Conservation (phyloP, 345 rosid species). For the Turritis glabra region DNA sequence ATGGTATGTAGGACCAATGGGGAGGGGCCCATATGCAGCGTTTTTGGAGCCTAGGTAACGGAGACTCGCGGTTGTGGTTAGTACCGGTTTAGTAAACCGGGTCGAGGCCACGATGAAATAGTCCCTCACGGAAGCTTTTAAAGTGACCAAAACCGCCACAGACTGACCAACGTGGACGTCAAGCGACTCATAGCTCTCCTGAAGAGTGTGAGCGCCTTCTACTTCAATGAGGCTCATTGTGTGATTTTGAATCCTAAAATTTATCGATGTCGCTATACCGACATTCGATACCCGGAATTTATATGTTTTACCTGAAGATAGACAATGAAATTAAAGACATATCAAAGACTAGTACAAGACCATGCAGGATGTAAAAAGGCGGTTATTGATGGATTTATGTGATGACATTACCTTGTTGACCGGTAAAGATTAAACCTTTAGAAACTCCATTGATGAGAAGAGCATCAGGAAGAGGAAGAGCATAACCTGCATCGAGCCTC, state of each 20-base stretch:
- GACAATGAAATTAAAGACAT: background rate
- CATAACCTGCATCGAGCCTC: constrained; percentile 51
- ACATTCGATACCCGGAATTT: constrained; percentile 75
- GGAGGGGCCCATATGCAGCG: constrained; percentile 55
- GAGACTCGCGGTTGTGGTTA: constrained; percentile 61
- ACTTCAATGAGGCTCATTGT: constrained; percentile 72
- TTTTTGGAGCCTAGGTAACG: constrained; percentile 65
- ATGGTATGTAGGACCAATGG: constrained; percentile 66
- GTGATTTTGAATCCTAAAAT: constrained; percentile 85
- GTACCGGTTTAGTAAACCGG: constrained; percentile 62
- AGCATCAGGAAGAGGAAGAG: constrained; percentile 58
- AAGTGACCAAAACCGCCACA: constrained; percentile 55
- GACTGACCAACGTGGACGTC: constrained; percentile 89
- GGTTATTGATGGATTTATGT: background rate
- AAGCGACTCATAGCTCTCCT: constrained; percentile 63
- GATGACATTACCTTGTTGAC: constrained; percentile 53
- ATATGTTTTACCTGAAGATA: constrained; percentile 62
- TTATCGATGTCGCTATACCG: constrained; percentile 68
- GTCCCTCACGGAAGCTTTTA: constrained; percentile 47
- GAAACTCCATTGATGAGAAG: constrained; percentile 73
- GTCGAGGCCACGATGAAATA: constrained; percentile 75
- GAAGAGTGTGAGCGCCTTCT: constrained; percentile 81
- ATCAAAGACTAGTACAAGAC: background rate
- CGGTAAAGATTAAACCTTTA: constrained; percentile 44
- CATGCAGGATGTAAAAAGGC: background rate